These are phyloP conservation scores for Conoideocrella luteorostrata DNA, from an alignment of 2,329 filamentous ascomycete genomes.

Conservation along the genomic window DNA sequence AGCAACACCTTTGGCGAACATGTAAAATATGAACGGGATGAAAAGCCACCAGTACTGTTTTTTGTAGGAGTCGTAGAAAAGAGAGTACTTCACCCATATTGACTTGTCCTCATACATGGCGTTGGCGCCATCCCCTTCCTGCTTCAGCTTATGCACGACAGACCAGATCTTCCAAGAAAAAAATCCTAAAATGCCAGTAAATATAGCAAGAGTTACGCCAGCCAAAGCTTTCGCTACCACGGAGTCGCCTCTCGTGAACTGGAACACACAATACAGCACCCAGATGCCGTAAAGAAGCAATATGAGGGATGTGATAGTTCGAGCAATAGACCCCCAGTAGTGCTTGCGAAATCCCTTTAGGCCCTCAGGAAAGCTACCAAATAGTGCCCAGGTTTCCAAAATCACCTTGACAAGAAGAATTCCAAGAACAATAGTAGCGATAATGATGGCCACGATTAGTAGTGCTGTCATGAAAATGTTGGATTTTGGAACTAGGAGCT, in stretches of 20 bases:
- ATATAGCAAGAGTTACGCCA: slow-evolving; percentile 70
- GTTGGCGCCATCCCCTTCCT: slow-evolving; percentile 63
- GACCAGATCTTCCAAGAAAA: slow-evolving; percentile 80
- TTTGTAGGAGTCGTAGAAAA: slow-evolving; percentile 96
- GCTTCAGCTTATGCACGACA: slow-evolving; percentile 68
- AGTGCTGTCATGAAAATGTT: slow-evolving; percentile 97
- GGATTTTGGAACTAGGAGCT: slow-evolving; percentile 75
- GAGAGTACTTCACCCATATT: slow-evolving; percentile 89
- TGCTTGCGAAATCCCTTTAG: slow-evolving; percentile 84
- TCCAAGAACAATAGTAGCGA: slow-evolving; percentile 75
- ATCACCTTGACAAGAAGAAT: slow-evolving; percentile 88
- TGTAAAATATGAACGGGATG: slow-evolving; percentile 80
- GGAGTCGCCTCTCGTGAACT: slow-evolving; percentile 88
- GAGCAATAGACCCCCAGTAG: slow-evolving; percentile 89
- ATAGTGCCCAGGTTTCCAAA: slow-evolving; percentile 86
- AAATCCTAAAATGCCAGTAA: slow-evolving; percentile 74
- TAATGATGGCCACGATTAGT: slow-evolving; percentile 78
- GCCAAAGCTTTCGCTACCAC: slow-evolving; percentile 87
- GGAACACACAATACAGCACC: slow-evolving; percentile 93
- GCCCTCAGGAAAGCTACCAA: slow-evolving; percentile 73
- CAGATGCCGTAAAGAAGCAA: slow-evolving; percentile 89
- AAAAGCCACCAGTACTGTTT: slow-evolving; percentile 97
- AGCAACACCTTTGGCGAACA: slow-evolving; percentile 80
- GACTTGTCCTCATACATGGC: slow-evolving; percentile 82
- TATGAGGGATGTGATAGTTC: slow-evolving; percentile 84